Evolutionary conservation across 306 rosid species (phyloP), one percentile per base, ranked within the genome.

Genomic region (Malus asiatica): DNA sequence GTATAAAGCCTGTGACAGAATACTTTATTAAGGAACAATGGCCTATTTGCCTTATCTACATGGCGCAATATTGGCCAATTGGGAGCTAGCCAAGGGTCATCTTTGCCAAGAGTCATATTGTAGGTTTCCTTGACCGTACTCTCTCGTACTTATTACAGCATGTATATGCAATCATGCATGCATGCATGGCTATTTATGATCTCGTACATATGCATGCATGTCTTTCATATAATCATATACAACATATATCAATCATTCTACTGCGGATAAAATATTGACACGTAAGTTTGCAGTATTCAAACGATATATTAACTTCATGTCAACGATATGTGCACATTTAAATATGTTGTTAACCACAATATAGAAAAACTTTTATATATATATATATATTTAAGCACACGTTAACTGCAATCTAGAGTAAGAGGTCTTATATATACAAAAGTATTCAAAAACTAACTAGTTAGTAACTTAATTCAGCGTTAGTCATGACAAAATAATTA

Each of bases 21-120:
- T 40, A 38, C 35, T 19, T 68, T 48, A 48, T 15, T 25, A 55
- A 30, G 78, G 57, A 48, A 9, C 57, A 62, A 12, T 22, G 1
- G 25, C 60, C 55, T 48, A 52, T 8, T 22, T 0, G 30, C 60
- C 55, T 48, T 65, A 52, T 20, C 20, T 64, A 58, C 77, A 48
- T 66, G 91, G 77, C 91, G 3, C 20, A 48, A 18, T 18, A 48
- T 5, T 48, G 16, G 20, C 20, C 87, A 73, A 75, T 42, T 70
- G 38, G 60, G 44, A 82, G 66, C 45, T 38, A 10, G 61, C 84
- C 85, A 87, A 85, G 45, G 11, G 45, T 40, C 45, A 40, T 40
- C 45, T 40, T 9, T 40, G 45, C 20, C 55, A 48, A 48, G 76
- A 70, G 91, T 79, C 88, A 81, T 38, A 59, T 82, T 68, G 73